These are phyloP conservation scores for Mrakia hoshinonis DNA, from an alignment of 768 basidiomycete species.

Conservation along the genomic window DNA sequence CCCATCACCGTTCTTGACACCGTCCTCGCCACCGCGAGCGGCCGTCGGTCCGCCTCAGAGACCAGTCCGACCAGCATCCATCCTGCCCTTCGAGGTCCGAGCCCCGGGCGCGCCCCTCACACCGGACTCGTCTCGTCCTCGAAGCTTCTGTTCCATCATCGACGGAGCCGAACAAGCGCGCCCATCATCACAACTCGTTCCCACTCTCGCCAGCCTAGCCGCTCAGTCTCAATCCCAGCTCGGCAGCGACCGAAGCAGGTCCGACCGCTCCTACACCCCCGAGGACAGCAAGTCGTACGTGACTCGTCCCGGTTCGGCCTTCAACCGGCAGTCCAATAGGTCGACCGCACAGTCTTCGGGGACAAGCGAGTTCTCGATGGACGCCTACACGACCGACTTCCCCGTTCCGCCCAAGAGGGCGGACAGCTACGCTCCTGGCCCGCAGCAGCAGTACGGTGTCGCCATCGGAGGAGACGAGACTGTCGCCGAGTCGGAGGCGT, in stretches of 20 bases:
- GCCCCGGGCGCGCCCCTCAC: neutral
- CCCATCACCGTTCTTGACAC: neutral
- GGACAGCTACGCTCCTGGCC: neutral
- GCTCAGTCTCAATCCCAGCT: too few relatives aligned
- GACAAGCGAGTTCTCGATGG: slow-evolving; percentile 1
- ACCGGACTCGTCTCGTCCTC: neutral
- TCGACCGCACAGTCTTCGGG: neutral
- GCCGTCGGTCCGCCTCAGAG: neutral
- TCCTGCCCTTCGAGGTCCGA: neutral
- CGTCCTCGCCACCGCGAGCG: neutral
- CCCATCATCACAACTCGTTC: neutral
- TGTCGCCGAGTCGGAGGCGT: neutral
- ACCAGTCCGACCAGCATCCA: neutral
- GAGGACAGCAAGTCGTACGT: slow-evolving; percentile 2
- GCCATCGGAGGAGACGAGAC: neutral
- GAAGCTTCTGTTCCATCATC: neutral
- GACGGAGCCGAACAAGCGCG: neutral
- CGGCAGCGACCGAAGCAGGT: neutral
- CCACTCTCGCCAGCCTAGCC: neutral
- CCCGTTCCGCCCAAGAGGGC: neutral
- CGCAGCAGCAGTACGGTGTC: neutral
- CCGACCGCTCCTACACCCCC: neutral
- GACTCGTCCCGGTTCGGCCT: neutral
- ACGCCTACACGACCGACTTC: neutral
- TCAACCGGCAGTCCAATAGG: neutral